Base-by-base conservation (phyloP, 306 rosid species). In the Benincasa hispida region DNA sequence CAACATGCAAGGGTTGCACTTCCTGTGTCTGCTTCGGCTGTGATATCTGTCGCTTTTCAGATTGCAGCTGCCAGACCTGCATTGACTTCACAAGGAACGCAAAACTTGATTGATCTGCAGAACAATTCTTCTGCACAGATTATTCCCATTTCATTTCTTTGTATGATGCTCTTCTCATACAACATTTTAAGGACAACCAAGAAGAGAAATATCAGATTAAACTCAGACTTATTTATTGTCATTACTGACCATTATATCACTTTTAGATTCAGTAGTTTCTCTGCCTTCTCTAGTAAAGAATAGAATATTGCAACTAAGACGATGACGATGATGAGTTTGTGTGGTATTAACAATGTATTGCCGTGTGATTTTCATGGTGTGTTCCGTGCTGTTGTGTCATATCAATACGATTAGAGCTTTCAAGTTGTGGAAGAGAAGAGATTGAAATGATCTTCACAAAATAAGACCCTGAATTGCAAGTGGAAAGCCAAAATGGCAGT, bases 51-150 rank as follows among this genome's bases (percentile, higher is more conserved):
- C 97, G 97, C 8, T 91, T 91, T 83, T 91, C 96, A 10, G 97
- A 94, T 81, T 94, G 97, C 89, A 85, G 88, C 84, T 94, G 97
- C 91, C 98, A 91, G 89, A 94, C 96, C 51, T 94, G 98, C 83
- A 86, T 88, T 28, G 97, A 91, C 90, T 94, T 94, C 78, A 91
- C 97, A 25, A 90, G 80, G 81, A 93, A 91, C 77, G 96, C 89
- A 21, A 90, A 83, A 83, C 84, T 62, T 85, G 82, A 93, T 25
- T 41, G 45, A 39, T 74, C 72, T 59, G 28, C 51, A 72, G 76
- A 72, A 72, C 57, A 72, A 45, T 72, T 48, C 59, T 72, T 72
- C 76, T 72, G 41, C 58, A 8, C 25, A 47, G 76, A 48, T 72
- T 48, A 72, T 47, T 72, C 59, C 39, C 57, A 48, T 72, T 72